These are phyloP conservation scores for Penicillium sp. DNA, from an alignment of 2,329 filamentous ascomycete species.

Conservation along the genomic window DNA sequence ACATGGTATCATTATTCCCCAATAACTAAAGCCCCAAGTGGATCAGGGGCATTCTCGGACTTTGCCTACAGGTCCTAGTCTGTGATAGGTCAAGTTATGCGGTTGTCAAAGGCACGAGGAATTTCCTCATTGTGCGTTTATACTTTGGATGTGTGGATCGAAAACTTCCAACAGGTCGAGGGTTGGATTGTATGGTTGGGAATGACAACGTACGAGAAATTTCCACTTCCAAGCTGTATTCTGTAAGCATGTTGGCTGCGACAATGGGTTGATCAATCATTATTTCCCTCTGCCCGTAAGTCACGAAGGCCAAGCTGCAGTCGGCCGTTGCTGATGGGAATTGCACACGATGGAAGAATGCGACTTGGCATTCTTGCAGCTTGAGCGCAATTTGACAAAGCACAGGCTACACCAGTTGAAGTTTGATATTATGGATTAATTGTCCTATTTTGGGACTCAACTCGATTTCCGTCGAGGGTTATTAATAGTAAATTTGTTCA, in stretches of 20 bases:
- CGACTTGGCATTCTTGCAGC: background rate
- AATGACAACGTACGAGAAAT: background rate
- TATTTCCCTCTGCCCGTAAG: background rate
- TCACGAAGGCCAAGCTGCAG: background rate
- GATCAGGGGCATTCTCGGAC: background rate
- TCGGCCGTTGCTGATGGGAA: background rate
- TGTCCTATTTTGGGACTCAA: background rate
- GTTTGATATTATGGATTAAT: background rate
- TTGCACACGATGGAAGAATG: background rate
- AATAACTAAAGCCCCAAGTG: background rate
- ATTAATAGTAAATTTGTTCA: background rate
- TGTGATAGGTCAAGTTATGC: background rate
- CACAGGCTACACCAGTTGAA: background rate
- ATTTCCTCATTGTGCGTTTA: background rate
- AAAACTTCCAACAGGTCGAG: background rate
- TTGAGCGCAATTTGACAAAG: background rate
- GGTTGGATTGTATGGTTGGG: background rate
- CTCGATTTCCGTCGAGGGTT: background rate
- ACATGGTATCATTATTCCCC: background rate
- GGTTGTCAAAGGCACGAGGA: background rate
- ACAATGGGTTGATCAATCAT: background rate
- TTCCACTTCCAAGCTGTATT: background rate
- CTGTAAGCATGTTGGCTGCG: background rate
- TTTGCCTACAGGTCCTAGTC: background rate
- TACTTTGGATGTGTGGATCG: background rate